phyloP scores from a whole-genome alignment of 148 eudicot species.

The Pouteria glomerata region DNA sequence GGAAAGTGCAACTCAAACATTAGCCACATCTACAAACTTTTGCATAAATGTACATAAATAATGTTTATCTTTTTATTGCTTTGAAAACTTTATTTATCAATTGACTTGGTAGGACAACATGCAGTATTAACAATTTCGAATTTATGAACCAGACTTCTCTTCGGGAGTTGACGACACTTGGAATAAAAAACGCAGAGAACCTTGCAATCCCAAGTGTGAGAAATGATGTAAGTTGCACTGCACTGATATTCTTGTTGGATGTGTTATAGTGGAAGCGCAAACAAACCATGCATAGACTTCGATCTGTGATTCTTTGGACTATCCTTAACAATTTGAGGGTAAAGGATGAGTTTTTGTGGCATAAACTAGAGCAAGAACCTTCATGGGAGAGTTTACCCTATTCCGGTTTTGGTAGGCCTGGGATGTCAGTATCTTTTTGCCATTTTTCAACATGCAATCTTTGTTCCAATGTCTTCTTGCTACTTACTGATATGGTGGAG shows the following conservation, averaged over 20 bases:
- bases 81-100: not conserved
- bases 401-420: not conserved
- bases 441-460: not conserved
- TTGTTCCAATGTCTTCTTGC: not conserved
- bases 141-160: conserved; percentile 64
- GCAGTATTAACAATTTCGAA: conserved; percentile 8
- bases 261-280: not conserved
- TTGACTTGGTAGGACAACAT: not conserved
- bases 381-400: not conserved
- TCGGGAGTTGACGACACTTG: conserved; percentile 85
- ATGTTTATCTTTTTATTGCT: conserved; percentile 2
- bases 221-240: conserved; percentile 73
- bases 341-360: not conserved
- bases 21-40: conserved; percentile 14
- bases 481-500: not conserved
- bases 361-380: not conserved
- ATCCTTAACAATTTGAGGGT: not conserved
- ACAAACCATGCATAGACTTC: not conserved
- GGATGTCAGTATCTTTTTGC: not conserved
- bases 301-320: not conserved
- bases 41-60: conserved; percentile 20
- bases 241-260: not conserved
- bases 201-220: conserved; percentile 93
- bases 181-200: conserved; percentile 91
- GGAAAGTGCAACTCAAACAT: conserved; percentile 17